Evolutionary conservation across 495 filamentous ascomycete genomes (phyloP), one percentile per base, ranked within the genome.

Genomic region (Pyrenula aspistea): DNA sequence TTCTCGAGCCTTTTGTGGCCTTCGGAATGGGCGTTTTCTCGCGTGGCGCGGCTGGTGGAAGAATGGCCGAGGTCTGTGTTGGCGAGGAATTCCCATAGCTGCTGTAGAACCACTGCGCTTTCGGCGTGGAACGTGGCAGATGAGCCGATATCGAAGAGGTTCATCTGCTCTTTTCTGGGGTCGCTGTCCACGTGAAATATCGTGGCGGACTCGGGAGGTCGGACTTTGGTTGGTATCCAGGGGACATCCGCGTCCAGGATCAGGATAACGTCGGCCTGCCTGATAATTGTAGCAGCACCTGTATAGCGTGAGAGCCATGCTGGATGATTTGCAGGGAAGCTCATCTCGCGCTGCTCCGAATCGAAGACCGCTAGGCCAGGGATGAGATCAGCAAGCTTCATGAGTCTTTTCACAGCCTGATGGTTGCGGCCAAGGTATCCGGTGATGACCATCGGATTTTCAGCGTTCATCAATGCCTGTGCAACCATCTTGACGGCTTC

Each of bases 161-260:
- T 63, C 61, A 63, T 67, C 10, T 54, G 55, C 49, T 65, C 60
- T 53, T 68, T 68, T 22, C 62, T 54, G 10, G 67, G 63, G 53
- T 69, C 67, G 36, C 59, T 57, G 56, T 69, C 67, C 48, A 69
- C 61, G 50, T 68, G 65, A 50, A 59, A 63, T 24, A 69, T 61
- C 20, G 55, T 31, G 0, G 67, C 67, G 4, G 49, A 49, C 1
- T 58, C 36, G 15, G 55, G 53, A 12, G 67, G 67, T 24, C 52
- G 57, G 25, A 59, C 57, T 3, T 55, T 58, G 11, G 57, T 60
- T 1, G 62, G 62, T 24, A 68, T 63, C 65, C 65, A 69, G 0
- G 67, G 67, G 11, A 71, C 65, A 50, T 71, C 68, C 31, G 60
- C 62, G 53, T 68, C 65, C 19, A 68, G 48, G 2, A 64, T 62